Percentiles rank a stretch among this genome's conserved stretches.
Evolutionary conservation across 805 yeast genomes (phyloP).

Genomic region (Sungouiella blattae): DNA sequence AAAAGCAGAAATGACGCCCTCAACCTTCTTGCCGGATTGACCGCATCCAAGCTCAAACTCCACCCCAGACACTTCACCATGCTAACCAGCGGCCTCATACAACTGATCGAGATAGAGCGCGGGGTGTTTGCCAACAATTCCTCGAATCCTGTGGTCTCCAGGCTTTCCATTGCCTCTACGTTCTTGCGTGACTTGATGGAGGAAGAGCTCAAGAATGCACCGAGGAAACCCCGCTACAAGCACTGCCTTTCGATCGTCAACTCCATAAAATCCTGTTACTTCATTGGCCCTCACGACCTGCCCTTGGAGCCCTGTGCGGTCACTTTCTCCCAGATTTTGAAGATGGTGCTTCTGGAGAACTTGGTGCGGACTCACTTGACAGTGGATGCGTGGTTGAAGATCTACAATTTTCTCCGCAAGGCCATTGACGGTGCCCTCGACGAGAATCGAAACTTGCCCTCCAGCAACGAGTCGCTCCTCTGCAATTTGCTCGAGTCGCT

Average conservation of each 20-base stretch:
- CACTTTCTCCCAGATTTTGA: conserved; percentile 23
- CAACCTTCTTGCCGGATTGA: conserved; percentile 4
- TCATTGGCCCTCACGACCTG: conserved; percentile 7
- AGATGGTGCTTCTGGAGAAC: conserved; percentile 18
- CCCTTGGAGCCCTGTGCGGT: conserved; percentile 20
- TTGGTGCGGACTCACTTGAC: conserved; percentile 32
- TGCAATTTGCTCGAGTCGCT: conserved; percentile 19
- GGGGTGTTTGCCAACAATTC: conserved; percentile 21
- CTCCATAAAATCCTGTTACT: conserved; percentile 17
- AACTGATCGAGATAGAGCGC: conserved; percentile 35
- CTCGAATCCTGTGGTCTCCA: conserved; percentile 22
- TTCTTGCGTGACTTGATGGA: conserved; percentile 24
- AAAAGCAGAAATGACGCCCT: conserved; percentile 16
- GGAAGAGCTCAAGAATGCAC: conserved; percentile 12
- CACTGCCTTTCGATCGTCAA: conserved; percentile 17
- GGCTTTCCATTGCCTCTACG: conserved; percentile 31
- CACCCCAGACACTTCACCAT: conserved; percentile 20
- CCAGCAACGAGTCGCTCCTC: conserved; percentile 19
- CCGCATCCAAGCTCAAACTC: conserved; percentile 15
- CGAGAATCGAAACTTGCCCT: conserved; percentile 2
- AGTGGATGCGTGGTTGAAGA: conserved; percentile 23
- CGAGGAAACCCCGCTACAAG: conserved; percentile 19
- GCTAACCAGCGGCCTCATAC: conserved; percentile 23
- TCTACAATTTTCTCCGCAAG: conserved; percentile 21
- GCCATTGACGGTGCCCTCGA: conserved; percentile 13